phyloP scores from a whole-genome alignment of 202 grass and related monocot genomes.

The Musa balbisiana region DNA sequence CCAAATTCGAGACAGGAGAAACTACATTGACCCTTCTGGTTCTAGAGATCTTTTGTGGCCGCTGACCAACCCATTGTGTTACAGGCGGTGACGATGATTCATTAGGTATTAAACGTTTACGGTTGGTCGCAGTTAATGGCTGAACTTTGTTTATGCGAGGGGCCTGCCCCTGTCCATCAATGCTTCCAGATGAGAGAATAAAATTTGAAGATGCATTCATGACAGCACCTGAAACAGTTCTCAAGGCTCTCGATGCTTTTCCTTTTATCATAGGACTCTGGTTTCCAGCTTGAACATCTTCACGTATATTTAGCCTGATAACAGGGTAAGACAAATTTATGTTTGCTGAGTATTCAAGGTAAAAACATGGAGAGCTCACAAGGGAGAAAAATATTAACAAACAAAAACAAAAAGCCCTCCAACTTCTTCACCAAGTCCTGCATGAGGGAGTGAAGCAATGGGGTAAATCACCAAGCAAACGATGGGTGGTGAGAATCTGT shows the following conservation, averaged over 20 bases:
- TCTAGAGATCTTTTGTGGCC: constrained; percentile 72
- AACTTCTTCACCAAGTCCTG: too few species aligned
- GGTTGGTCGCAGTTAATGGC: constrained; percentile 36
- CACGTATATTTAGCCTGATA: constrained; percentile 8
- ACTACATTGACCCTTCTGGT: constrained; percentile 78
- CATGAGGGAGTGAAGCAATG: too few species aligned
- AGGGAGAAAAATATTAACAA: constrained; percentile 41
- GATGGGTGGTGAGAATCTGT: too few species aligned
- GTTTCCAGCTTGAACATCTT: constrained; percentile 8
- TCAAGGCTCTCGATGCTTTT: constrained; percentile 14
- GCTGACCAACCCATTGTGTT: constrained; percentile 63
- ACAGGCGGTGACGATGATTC: constrained; percentile 57
- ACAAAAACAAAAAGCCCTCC: constrained; percentile 27
- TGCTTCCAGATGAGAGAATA: constrained; percentile 36
- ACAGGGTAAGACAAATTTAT: background rate
- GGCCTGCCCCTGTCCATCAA: constrained; percentile 49
- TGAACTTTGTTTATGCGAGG: constrained; percentile 55
- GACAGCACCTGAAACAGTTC: background rate
- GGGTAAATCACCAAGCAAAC: too few species aligned
- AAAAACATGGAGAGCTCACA: background rate
- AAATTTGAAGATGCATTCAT: constrained; percentile 14
- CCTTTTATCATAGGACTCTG: constrained; percentile 12
- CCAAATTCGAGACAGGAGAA: constrained; percentile 85
- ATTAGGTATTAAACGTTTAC: constrained; percentile 45
- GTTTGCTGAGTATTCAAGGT: background rate